Evolutionary conservation across 1,284 basidiomycete species (phyloP).

Genomic region (Apiotrichum laibachii): DNA sequence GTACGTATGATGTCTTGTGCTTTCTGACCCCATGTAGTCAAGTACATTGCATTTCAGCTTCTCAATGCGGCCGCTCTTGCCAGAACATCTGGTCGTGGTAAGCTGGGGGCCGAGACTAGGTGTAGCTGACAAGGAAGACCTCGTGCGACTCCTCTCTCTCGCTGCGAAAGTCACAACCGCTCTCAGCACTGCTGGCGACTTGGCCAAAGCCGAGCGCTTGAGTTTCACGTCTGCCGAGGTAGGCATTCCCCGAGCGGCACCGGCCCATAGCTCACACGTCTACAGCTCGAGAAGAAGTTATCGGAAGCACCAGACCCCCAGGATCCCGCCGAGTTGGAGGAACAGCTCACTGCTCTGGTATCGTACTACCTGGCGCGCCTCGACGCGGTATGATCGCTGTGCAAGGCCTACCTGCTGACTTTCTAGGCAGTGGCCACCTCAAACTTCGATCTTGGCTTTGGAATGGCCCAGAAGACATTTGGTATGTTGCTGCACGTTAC

Average conservation of each 20-base stretch:
- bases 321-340: not conserved
- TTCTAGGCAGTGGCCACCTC: constrained; percentile 2
- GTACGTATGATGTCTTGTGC: not conserved
- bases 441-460: constrained; percentile 10
- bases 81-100: too few species aligned
- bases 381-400: constrained; percentile 1
- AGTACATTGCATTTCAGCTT: constrained; percentile 11
- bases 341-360: not conserved
- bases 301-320: not conserved
- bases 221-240: constrained; percentile 7
- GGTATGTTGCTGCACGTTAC: not conserved
- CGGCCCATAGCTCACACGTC: not conserved
- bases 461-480: constrained; percentile 7
- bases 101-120: too few species aligned
- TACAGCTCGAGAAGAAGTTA: constrained; percentile 9
- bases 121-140: constrained; percentile 2
- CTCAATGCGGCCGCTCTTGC: constrained; percentile 7
- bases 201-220: not conserved
- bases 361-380: constrained; percentile 11
- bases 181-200: not conserved
- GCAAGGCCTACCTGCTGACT: not conserved
- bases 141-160: constrained; percentile 8
- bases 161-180: constrained; percentile 1
- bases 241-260: not conserved
- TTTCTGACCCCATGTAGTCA: constrained; percentile 1